These are phyloP conservation scores for Alternaria rosae DNA, from an alignment of 2,329 filamentous ascomycete species.

Conservation along the genomic window DNA sequence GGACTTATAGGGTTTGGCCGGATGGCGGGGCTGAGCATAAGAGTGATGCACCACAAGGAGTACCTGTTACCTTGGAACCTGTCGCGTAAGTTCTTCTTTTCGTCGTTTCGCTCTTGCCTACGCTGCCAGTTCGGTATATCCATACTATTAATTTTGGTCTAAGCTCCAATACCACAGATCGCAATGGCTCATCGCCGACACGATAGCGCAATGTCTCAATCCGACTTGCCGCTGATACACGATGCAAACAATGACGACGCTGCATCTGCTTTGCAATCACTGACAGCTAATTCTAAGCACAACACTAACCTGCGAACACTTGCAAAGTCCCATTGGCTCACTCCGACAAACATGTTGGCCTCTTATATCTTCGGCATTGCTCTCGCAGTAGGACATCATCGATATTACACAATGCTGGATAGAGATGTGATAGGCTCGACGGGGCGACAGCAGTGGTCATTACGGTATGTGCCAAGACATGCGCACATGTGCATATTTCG, in stretches of 20 bases:
- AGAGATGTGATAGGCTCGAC: not conserved
- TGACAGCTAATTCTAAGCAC: fast-evolving
- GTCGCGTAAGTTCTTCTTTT: not conserved
- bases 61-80: not conserved
- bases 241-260: not conserved
- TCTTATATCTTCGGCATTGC: fast-evolving
- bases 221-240: too few relatives aligned
- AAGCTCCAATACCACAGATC: too few relatives aligned
- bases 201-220: too few relatives aligned
- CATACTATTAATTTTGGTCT: too few relatives aligned
- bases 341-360: fast-evolving
- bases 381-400: not conserved
- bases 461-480: not conserved
- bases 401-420: not conserved
- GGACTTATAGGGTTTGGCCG: too few relatives aligned
- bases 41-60: not conserved
- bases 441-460: not conserved
- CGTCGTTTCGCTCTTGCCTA: not conserved
- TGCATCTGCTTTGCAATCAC: fast-evolving
- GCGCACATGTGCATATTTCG: too few relatives aligned
- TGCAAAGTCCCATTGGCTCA: not conserved
- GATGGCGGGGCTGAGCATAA: not conserved
- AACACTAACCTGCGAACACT: fast-evolving
- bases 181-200: too few relatives aligned
- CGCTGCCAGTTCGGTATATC: not conserved